Base-by-base conservation (phyloP, 805 yeast species). In the Cyberlindnera veronae region DNA sequence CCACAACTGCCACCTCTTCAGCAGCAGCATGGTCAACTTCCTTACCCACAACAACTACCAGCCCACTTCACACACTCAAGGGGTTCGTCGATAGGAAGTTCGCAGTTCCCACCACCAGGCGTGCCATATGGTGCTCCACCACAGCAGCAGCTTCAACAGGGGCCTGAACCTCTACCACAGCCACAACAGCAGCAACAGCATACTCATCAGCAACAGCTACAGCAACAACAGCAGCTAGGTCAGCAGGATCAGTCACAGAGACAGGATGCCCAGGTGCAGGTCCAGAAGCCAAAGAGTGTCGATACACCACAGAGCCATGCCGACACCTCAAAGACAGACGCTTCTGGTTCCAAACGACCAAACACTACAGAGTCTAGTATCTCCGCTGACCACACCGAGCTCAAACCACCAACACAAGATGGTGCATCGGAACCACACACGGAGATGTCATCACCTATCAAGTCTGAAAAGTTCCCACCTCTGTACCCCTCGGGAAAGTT, bases 1-100 rank as follows among this genome's bases (percentile, higher is more conserved):
- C 41, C 49, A 6, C 54, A 48, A 27, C 27, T 48, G 9, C 54
- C 54, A 5, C 54, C 54, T 13, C 29, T 49, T 15, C 49, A 49
- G 23, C 47, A 41, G 12, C 44, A 34, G 15, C 49, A 39, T 24
- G 23, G 15, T 11, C 48, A 42, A 15, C 38, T 30, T 11, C 46
- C 41, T 15, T 41, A 29, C 20, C 48, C 45, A 29, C 46, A 41
- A 29, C 39, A 30, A 12, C 17, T 43, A 14, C 38, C 45, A 20
- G 33, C 29, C 6, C 42, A 35, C 14, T 42, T 18, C 16, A 22
- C 48, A 16, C 50, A 43, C 21, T 45, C 54, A 9, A 41, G 48
- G 32, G 41, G 34, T 12, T 39, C 46, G 11, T 47, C 51, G 3
- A 31, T 39, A 18, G 51, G 45, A 21, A 41, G 48, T 32, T 31